Evolutionary conservation across 192 early-diverging fungal species (phyloP).

Genomic region (Coemansia sp.): DNA sequence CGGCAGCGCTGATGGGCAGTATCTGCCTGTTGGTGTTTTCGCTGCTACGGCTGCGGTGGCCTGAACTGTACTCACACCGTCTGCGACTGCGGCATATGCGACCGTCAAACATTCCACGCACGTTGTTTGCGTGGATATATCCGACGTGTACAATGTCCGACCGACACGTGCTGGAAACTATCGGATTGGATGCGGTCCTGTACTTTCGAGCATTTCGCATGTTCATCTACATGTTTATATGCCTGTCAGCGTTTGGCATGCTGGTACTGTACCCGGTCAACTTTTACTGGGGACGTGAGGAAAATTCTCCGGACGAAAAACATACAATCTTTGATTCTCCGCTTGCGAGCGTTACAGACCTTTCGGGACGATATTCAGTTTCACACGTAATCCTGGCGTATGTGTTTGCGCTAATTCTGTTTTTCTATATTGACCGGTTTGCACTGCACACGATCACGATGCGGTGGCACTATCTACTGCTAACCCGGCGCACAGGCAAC

Average conservation of each 20-base stretch:
- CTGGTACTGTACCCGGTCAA: slow-evolving; percentile 45
- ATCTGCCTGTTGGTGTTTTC: slow-evolving; percentile 40
- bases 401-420: slow-evolving; percentile 41
- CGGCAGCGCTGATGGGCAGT: slow-evolving; percentile 46
- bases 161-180: slow-evolving; percentile 50
- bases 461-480: slow-evolving; percentile 54
- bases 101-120: slow-evolving; percentile 45
- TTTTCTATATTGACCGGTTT: slow-evolving; percentile 52
- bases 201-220: slow-evolving; percentile 49
- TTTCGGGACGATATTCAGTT: slow-evolving; percentile 24
- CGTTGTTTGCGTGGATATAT: slow-evolving; percentile 51
- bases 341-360: slow-evolving; percentile 21
- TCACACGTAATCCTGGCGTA: slow-evolving; percentile 45
- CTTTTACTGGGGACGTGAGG: slow-evolving; percentile 34
- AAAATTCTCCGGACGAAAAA: slow-evolving; percentile 2
- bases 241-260: slow-evolving; percentile 40
- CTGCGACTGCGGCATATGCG: slow-evolving; percentile 50
- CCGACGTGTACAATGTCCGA: slow-evolving; percentile 50
- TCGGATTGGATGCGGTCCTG: slow-evolving; percentile 49
- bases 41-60: slow-evolving; percentile 43
- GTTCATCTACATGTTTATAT: slow-evolving; percentile 50
- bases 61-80: slow-evolving; percentile 53
- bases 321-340: slow-evolving; percentile 51
- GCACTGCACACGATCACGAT: slow-evolving; percentile 47
- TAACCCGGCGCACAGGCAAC: slow-evolving; percentile 42